Base-by-base conservation (phyloP, 768 basidiomycete species). In the Naganishia kalamii region DNA sequence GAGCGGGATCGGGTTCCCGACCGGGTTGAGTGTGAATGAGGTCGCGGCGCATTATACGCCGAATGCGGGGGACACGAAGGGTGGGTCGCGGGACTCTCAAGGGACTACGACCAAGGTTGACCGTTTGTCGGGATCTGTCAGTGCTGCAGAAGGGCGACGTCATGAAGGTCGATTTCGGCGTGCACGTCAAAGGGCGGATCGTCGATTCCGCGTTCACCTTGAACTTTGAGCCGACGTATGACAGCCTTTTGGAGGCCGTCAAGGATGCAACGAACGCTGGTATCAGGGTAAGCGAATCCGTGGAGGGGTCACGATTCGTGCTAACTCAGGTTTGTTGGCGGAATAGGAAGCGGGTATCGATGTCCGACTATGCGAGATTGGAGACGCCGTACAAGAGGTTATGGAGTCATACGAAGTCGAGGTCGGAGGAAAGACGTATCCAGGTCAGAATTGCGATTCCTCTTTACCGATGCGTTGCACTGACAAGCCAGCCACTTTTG, bases 381-480 rank as follows among this genome's bases (percentile, higher is more conserved):
- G 87, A 2, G 92, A 86, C 0, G 84, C 84, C 57, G 93, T 98
- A 62, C 94, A 99, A 78, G 96, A 99, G 76, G 93, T 92, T 1
- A 99, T 99, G 96, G 92, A 97, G 74, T 91, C 89, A 0, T 97
- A 97, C 73, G 96, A 98, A 75, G 94, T 99, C 12, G 90, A 92
- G 72, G 85, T 93, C n/a, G 84, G 84, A 15, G 87, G 90, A 25
- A 90, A 91, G 72, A 82, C 87, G 8, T 82, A 86, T 69, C 91
- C 88, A 54, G 90, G 92, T 92, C 43, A 59, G 72, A 12, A 17
- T 30, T 13, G 60, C 60, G 13, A 29, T 19, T 41, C 27, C 5
- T 13, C 29, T 29, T 25, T 44, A 23, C 29, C 13, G 1, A 21
- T 60, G 19, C 48, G 19, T 29, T 7, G 1, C 27, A n/a, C n/a